phyloP scores from a whole-genome alignment of 1,139 yeast species.

The Groenewaldozyma sp. region DNA sequence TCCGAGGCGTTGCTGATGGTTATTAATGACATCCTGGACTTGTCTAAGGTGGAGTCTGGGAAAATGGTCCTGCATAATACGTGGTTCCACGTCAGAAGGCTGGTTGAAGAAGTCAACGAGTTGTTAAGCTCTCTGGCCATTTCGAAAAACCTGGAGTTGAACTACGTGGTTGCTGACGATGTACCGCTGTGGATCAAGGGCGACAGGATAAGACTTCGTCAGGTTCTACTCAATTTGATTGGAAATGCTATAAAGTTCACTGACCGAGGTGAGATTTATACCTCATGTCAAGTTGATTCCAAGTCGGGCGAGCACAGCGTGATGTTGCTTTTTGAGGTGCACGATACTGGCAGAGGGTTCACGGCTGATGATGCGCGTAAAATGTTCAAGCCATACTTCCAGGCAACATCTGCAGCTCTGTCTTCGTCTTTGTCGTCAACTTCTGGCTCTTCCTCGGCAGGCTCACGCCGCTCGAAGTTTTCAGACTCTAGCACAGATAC shows the following conservation, averaged over 20 bases:
- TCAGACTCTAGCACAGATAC: too few species aligned
- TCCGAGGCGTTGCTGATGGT: conserved; percentile 70
- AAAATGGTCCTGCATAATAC: conserved; percentile 75
- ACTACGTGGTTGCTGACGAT: conserved; percentile 67
- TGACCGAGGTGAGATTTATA: conserved; percentile 54
- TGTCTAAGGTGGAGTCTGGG: conserved; percentile 76
- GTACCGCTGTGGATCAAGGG: conserved; percentile 80
- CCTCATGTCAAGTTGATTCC: conserved; percentile 21
- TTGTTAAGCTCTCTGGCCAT: conserved; percentile 73
- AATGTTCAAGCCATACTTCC: conserved; percentile 88
- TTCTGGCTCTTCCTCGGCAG: too few species aligned
- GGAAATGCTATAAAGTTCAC: conserved; percentile 85
- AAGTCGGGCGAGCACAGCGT: conserved; percentile 14
- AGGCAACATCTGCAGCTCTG: conserved; percentile 27
- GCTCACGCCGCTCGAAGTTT: too few species aligned
- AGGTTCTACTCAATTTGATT: conserved; percentile 79
- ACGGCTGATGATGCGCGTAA: conserved; percentile 44
- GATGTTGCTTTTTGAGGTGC: conserved; percentile 63
- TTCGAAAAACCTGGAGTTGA: conserved; percentile 62
- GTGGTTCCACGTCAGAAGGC: conserved; percentile 65
- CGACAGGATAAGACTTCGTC: conserved; percentile 80
- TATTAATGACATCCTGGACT: conserved; percentile 73
- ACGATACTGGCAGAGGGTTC: conserved; percentile 89
- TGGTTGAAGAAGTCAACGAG: conserved; percentile 72
- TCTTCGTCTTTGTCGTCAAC: too few species aligned